Base-by-base conservation (phyloP, 2,329 filamentous ascomycete genomes). In the Phaeosphaeria sp. region DNA sequence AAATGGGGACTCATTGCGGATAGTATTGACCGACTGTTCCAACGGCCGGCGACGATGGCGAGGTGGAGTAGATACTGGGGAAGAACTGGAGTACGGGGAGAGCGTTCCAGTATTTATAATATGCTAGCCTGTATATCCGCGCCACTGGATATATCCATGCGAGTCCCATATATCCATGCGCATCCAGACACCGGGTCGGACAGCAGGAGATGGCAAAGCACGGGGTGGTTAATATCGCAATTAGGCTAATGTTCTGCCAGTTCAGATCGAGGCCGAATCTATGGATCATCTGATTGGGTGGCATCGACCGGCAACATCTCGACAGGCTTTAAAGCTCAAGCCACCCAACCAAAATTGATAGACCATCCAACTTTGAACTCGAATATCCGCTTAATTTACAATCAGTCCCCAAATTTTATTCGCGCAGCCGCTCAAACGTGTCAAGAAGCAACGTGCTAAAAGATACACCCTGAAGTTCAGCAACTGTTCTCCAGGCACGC, bases 231-330 rank as follows among this genome's bases (percentile, higher is more conserved):
- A 60, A 47, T 56, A 51, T 60, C 44, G 51, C 51, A 58, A 52
- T 63, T 58, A 63, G 60, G 54, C 60, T 63, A 60, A 63, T 56
- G 45, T 60, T 22, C 15, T 56, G 55, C 60, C 47, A 52, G 55
- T 42, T 51, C 50, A 46, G 59, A 57, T 59, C 51, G 24, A 50
- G 25, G 45, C 44, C 56, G 54, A 25, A 47, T 53, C 39, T 17
- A 48, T 51, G 57, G 48, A 62, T 62, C n/a, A n/a, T n/a, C n/a
- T n/a, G n/a, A n/a, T n/a, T n/a, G n/a, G n/a, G n/a, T n/a, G n/a
- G n/a, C n/a, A n/a, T n/a, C n/a, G n/a, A n/a, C n/a, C n/a, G n/a
- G n/a, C n/a, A n/a, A n/a, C n/a, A n/a, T n/a, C n/a, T n/a, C n/a
- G n/a, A n/a, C n/a, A n/a, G n/a, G n/a, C n/a, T n/a, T n/a, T n/a